phyloP scores from a whole-genome alignment of 2,329 filamentous ascomycete genomes.

The Colletotrichum cuscutae region DNA sequence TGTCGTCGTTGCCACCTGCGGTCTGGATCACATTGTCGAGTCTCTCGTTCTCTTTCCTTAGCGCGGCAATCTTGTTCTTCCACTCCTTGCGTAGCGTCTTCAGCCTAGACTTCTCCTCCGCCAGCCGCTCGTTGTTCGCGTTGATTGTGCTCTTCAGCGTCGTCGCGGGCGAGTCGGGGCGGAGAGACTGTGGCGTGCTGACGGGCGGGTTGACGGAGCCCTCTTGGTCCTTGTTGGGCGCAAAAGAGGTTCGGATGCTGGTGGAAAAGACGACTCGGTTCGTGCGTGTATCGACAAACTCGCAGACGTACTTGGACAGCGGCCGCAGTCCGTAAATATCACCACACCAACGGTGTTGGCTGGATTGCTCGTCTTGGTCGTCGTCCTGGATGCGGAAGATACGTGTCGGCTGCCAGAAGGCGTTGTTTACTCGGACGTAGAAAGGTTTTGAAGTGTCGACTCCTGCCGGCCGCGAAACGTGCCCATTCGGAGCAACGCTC shows the following conservation, averaged over 20 bases:
- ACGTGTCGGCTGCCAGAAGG: conserved; percentile 81
- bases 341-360: conserved; percentile 72
- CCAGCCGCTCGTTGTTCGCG: conserved; percentile 75
- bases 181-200: conserved; percentile 68
- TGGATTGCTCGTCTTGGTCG: conserved; percentile 40
- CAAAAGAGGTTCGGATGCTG: conserved; percentile 73
- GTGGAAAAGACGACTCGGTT: conserved; percentile 76
- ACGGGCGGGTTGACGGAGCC: conserved; percentile 45
- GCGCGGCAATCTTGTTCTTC: conserved; percentile 72
- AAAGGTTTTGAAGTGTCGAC: conserved; percentile 80
- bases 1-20: conserved; percentile 79
- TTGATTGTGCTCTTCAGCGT: conserved; percentile 82
- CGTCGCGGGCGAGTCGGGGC: conserved; percentile 80
- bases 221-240: conserved; percentile 54
- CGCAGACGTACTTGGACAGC: conserved; percentile 80
- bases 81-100: conserved; percentile 81
- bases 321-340: conserved; percentile 77
- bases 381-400: conserved; percentile 64
- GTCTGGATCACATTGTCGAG: conserved; percentile 74
- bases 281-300: conserved; percentile 77
- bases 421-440: conserved; percentile 81
- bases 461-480: conserved; percentile 53
- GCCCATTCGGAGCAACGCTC: conserved; percentile 40
- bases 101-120: conserved; percentile 74
- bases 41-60: conserved; percentile 80